These are phyloP conservation scores for Trichoderma gracile DNA, from an alignment of 2,329 filamentous ascomycete genomes.

Conservation along the genomic window DNA sequence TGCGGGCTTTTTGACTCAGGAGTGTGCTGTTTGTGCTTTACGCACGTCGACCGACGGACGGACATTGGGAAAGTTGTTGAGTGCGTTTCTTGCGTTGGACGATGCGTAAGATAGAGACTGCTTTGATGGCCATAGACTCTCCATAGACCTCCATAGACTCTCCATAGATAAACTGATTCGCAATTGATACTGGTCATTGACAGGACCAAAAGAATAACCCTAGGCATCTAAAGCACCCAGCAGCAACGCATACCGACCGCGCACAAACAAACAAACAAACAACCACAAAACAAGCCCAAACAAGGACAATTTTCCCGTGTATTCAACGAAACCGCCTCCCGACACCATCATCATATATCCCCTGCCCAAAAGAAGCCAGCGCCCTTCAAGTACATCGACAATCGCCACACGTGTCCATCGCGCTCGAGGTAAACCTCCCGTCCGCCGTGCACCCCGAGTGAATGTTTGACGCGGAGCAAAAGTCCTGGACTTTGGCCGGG, in stretches of 20 bases:
- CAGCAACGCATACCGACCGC: neutral
- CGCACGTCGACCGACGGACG: neutral
- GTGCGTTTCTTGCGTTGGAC: accelerated
- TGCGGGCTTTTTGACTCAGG: too few relatives aligned
- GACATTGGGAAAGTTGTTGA: neutral
- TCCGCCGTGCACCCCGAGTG: slow-evolving; percentile 26
- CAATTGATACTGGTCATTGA: neutral
- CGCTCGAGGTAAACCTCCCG: slow-evolving; percentile 27
- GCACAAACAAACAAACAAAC: neutral
- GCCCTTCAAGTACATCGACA: slow-evolving; percentile 9
- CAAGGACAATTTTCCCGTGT: neutral
- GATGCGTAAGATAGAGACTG: neutral
- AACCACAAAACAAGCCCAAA: neutral
- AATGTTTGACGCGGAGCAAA: slow-evolving; percentile 31
- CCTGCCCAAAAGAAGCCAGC: too few relatives aligned
- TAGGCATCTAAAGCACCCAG: too few relatives aligned
- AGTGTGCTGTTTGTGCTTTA: too few relatives aligned
- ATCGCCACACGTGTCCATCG: slow-evolving; percentile 27
- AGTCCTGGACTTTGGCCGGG: slow-evolving; percentile 25
- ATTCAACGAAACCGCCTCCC: neutral
- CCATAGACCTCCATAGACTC: too few relatives aligned
- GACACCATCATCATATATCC: too few relatives aligned
- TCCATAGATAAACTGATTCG: neutral
- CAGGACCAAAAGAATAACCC: neutral
- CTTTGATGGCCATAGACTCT: neutral